Evolutionary conservation across 148 eudicot species (phyloP).

Genomic region (Nepenthes gracilis): DNA sequence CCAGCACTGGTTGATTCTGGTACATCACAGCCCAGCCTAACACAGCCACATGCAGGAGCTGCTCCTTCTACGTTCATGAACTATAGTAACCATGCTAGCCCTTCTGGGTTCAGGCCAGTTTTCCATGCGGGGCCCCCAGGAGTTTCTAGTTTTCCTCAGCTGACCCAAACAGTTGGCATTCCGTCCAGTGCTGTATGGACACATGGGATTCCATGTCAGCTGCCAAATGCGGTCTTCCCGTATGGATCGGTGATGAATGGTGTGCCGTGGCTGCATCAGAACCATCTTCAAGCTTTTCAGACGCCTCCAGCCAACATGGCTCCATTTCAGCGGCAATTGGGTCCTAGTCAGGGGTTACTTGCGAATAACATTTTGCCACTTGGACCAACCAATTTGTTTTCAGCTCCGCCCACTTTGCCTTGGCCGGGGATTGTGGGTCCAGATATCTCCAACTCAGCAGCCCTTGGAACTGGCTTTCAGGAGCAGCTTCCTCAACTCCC

Average conservation of each 20-base stretch:
- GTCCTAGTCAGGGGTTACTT: slow-evolving; percentile 23
- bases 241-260: slow-evolving; percentile 26
- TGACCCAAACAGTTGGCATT: slow-evolving; percentile 20
- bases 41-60: slow-evolving; percentile 18
- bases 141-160: slow-evolving; percentile 23
- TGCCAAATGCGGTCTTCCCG: slow-evolving; percentile 28
- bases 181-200: slow-evolving; percentile 26
- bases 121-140: slow-evolving; percentile 12
- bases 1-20: slow-evolving; percentile 7
- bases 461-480: slow-evolving; percentile 19
- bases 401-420: slow-evolving; percentile 26
- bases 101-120: slow-evolving; percentile 19
- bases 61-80: slow-evolving; percentile 15
- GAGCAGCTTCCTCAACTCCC: neutral
- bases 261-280: slow-evolving; percentile 53
- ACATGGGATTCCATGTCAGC: slow-evolving; percentile 40
- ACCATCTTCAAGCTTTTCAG: slow-evolving; percentile 16
- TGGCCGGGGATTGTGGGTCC: slow-evolving; percentile 28
- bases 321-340: slow-evolving; percentile 41
- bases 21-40: slow-evolving; percentile 17
- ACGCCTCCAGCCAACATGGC: slow-evolving; percentile 20
- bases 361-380: slow-evolving; percentile 19
- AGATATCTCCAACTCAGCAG: slow-evolving; percentile 27
- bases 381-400: slow-evolving; percentile 29
- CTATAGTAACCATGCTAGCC: slow-evolving; percentile 9